phyloP scores from a whole-genome alignment of 2,329 filamentous ascomycete genomes.

The Alternaria triticina region DNA sequence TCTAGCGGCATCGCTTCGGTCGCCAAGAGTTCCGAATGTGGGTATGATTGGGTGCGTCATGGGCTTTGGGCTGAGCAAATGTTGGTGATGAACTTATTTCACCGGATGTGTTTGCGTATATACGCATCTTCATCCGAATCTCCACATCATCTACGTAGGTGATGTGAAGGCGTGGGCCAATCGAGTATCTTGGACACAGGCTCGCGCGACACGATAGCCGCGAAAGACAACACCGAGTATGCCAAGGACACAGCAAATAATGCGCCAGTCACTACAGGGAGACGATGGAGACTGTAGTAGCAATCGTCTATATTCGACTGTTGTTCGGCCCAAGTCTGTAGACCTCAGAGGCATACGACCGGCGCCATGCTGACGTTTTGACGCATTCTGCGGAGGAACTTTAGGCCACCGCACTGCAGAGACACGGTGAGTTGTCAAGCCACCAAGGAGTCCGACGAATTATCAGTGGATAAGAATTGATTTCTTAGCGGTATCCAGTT shows the following conservation, averaged over 20 bases:
- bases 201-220: not conserved
- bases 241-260: not conserved
- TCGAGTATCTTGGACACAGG: not conserved
- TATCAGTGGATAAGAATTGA: not conserved
- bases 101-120: not conserved
- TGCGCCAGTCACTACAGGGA: not conserved
- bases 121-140: not conserved
- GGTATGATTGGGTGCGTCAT: not conserved
- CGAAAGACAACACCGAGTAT: not conserved
- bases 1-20: slow-evolving; percentile 2
- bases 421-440: not conserved
- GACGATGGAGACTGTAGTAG: not conserved
- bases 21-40: slow-evolving; percentile 1
- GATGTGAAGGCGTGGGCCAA: not conserved
- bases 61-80: not conserved
- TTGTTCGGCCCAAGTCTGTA: not conserved
- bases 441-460: not conserved
- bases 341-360: not conserved
- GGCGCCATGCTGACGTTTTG: not conserved
- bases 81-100: not conserved
- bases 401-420: not conserved
- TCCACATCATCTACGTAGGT: not conserved
- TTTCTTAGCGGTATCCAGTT: not conserved
- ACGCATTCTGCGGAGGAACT: not conserved
- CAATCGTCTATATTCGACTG: not conserved